Conservation (phyloP, 805 yeast species). For the Jamesozyma piceae region DNA sequence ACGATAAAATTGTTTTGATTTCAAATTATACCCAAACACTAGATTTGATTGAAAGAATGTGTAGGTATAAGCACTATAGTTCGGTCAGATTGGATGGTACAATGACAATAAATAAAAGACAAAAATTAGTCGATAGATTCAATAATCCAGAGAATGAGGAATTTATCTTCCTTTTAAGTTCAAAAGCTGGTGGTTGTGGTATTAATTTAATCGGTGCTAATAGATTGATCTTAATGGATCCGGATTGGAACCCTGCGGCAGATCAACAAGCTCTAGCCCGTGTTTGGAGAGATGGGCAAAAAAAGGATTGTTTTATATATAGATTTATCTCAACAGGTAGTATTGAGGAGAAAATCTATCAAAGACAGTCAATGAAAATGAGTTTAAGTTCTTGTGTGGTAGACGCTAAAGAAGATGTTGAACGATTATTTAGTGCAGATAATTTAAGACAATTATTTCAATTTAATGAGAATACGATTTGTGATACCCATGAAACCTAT, state of each 20-base stretch:
- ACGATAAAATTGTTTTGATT: conserved; percentile 89
- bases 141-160: conserved; percentile 82
- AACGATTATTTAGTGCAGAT: conserved; percentile 79
- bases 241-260: conserved; percentile 97
- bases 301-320: conserved; percentile 91
- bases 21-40: conserved; percentile 92
- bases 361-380: conserved; percentile 89
- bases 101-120: conserved; percentile 84
- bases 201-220: conserved; percentile 95
- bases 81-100: conserved; percentile 83
- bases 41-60: conserved; percentile 80
- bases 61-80: conserved; percentile 69
- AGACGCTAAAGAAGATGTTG: conserved; percentile 93
- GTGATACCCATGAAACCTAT: conserved; percentile 90
- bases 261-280: conserved; percentile 97
- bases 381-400: conserved; percentile 92
- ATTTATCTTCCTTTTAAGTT: conserved; percentile 79
- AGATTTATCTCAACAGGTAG: conserved; percentile 91
- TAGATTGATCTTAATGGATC: conserved; percentile 75
- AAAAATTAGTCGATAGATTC: conserved; percentile 81
- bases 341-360: conserved; percentile 92
- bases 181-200: conserved; percentile 99
- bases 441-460: conserved; percentile 66
- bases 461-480: conserved; percentile 54
- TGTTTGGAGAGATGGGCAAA: conserved; percentile 98